Conservation (phyloP, 2,329 filamentous ascomycete genomes). For the Apiospora malaysiana region DNA sequence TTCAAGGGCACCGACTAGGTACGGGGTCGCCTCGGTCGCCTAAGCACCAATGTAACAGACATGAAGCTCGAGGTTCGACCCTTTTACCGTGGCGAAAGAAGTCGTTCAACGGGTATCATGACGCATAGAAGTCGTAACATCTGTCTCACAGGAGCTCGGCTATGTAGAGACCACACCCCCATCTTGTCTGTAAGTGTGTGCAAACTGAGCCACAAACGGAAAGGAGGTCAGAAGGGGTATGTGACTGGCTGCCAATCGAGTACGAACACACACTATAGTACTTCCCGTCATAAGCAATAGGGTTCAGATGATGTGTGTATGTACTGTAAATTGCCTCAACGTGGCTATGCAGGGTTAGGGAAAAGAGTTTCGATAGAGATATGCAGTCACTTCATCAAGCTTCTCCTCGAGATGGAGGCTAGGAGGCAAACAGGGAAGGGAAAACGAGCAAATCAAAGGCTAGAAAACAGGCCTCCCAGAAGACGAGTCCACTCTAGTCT, state of each 20-base stretch:
- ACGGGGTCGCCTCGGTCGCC: too few relatives aligned
- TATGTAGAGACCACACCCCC: neutral
- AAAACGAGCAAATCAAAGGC: neutral
- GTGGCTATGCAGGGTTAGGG: neutral
- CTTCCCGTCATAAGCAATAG: neutral
- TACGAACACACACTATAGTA: neutral
- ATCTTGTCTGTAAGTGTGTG: neutral
- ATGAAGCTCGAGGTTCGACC: neutral
- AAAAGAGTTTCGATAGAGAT: neutral
- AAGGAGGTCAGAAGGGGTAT: neutral
- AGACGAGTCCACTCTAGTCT: neutral
- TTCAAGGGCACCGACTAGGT: neutral
- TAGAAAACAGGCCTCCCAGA: neutral
- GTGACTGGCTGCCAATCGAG: neutral
- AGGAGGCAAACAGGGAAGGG: neutral
- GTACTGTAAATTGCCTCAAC: neutral
- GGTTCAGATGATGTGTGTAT: conserved; percentile 7
- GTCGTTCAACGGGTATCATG: neutral
- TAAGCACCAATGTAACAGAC: neutral
- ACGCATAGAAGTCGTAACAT: neutral
- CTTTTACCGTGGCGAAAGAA: neutral
- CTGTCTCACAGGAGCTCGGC: conserved; percentile 6
- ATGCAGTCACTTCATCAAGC: neutral
- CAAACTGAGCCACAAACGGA: neutral
- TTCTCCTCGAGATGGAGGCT: neutral